Evolutionary conservation across 1,284 basidiomycete species (phyloP), one percentile per base, ranked within the genome.

Genomic region (Meira miltonrushii): DNA sequence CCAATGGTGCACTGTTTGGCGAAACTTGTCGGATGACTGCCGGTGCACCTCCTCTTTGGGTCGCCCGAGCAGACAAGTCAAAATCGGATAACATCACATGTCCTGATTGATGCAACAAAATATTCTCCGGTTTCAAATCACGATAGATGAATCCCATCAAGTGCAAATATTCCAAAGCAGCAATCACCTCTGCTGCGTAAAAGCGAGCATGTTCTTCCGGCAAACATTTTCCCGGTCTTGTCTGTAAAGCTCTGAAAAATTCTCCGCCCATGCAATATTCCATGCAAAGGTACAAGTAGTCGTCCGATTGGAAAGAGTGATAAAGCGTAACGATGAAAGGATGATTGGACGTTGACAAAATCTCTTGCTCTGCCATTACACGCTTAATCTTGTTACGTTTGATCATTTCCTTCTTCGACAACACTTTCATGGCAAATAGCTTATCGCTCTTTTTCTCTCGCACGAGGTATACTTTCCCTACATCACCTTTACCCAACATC

Each of bases 51-150:
- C 88, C 89, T 39, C 76, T 69, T 41, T 72, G 74, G 52, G 85
- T 88, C 44, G 91, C 92, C 75, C 95, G 90, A 76, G 97, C 98
- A 11, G 94, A 95, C 37, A 99, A 84, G 81, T 98, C 95, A 81
- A 99, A 99, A 81, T 99, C 95, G 49, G 94, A 97, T 68, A 99
- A 82, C 92, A 97, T 97, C 72, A 99, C 95, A 81, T 99, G 95
- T 15, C 95, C 95, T 19, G 92, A 92, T 78, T 96, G 90, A 80
- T 98, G 95, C 55, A 99, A 82, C n/a, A 99, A 83, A 72, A 99
- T 98, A 79, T 98, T 92, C 96, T 99, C 95, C 37, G 95, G 95
- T 80, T 99, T 99, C 56, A 99, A 85, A 83, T 98, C 95, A 54
- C 95, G 87, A 81, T 99, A 99, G 72, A 98, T 97, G 82, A 95